Base-by-base conservation (phyloP, 2,329 filamentous ascomycete species). In the Scortechinia acanthostroma region DNA sequence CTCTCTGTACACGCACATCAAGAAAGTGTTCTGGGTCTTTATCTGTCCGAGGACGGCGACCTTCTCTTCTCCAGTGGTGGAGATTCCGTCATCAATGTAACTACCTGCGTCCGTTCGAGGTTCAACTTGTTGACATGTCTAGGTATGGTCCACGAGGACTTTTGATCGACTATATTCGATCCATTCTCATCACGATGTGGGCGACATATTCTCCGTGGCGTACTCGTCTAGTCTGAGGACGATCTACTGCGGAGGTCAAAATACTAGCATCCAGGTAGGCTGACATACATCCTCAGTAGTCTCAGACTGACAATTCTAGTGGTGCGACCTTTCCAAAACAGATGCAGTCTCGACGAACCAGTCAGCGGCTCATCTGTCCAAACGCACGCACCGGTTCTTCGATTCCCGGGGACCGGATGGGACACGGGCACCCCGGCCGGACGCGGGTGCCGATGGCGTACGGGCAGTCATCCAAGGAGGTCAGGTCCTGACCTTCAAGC, bases 261-360 rank as follows among this genome's bases (percentile, higher is more conserved):
- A 97, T 58, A 93, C 90, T 4, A 89, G 86, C 30, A 93, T 96
- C 44, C 91, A 95, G 72, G 98, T 93, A 93, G 86, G 89, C 54
- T 10, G 6, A 15, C 10, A 10, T 6, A 15, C 17, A 10, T 40
- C 6, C 10, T 6, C 35, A 40, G 20, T 76, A 83, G 51, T 68
- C 95, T 78, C 53, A 77, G 88, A 50, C 75, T 79, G 20, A 70
- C 73, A 22, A 65, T 73, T 19, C 69, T 74, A 52, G 85, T 76
- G 16, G 66, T 40, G 35, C 35, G 17, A 40, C 10, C 35, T 40
- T 6, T 40, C 17, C 35, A 40, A 40, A 40, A 19, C 10, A 6
- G 35, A 19, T 6, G 10, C 35, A 10, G 35, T 17, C 17, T 6
- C 35, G 20, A 40, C 71, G 3, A 80, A 77, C 44, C 79, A 79